Percentiles rank a stretch among this genome's conserved stretches.
Conservation (phyloP, 1,284 basidiomycete genomes). For the Puccinia sorghi region DNA sequence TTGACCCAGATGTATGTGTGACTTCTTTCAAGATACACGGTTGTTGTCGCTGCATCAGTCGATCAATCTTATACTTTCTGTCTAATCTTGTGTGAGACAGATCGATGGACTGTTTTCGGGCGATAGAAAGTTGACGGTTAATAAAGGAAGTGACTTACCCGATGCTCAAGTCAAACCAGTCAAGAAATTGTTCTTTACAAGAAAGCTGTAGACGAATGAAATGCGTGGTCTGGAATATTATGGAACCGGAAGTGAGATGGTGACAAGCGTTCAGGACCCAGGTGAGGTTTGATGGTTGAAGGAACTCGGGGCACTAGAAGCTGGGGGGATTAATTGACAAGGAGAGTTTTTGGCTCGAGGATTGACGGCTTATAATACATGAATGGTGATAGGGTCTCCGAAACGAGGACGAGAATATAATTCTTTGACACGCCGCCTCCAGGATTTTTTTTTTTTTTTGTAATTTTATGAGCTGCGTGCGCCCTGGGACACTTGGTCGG, state of each 20-base stretch:
- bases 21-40: neutral
- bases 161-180: too few relatives aligned
- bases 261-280: slow-evolving; percentile 21
- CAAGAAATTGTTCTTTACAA: too few relatives aligned
- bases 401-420: slow-evolving; percentile 29
- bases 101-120: neutral
- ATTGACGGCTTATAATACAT: slow-evolving; percentile 26
- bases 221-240: neutral
- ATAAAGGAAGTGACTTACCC: neutral
- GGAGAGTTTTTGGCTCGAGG: neutral
- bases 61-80: too few relatives aligned
- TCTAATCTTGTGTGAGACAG: slow-evolving; percentile 7
- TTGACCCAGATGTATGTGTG: slow-evolving; percentile 1
- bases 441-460: slow-evolving; percentile 1
- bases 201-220: neutral
- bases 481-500: too few relatives aligned
- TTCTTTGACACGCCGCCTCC: slow-evolving; percentile 31
- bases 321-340: slow-evolving; percentile 8
- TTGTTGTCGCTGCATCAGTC: neutral
- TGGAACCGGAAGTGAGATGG: too few relatives aligned
- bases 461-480: slow-evolving; percentile 11
- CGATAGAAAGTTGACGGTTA: neutral
- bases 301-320: neutral
- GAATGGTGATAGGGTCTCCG: slow-evolving; percentile 22
- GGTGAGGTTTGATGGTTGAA: slow-evolving; percentile 11